phyloP scores from a whole-genome alignment of 306 rosid species.

The Pterocarpus macrocarpus region DNA sequence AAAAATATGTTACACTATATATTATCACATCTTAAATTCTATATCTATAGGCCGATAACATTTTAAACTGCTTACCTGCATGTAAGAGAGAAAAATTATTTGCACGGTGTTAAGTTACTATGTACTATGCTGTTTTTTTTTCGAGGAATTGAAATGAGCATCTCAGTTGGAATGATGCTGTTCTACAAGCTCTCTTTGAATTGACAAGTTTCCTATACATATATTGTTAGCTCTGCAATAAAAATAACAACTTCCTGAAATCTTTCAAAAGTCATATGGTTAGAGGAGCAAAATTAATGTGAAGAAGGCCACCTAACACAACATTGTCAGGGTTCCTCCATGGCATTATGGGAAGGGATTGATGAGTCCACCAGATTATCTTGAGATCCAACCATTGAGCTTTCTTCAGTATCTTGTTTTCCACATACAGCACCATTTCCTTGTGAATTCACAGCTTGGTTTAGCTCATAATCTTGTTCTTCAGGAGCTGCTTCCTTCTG shows the following conservation, averaged over 20 bases:
- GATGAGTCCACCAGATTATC: slow-evolving; percentile 46
- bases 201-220: slow-evolving; percentile 50
- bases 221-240: slow-evolving; percentile 48
- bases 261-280: slow-evolving; percentile 45
- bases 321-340: slow-evolving; percentile 51
- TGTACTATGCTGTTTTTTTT: slow-evolving; percentile 46
- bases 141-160: slow-evolving; percentile 50
- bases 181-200: slow-evolving; percentile 35
- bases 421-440: slow-evolving; percentile 68
- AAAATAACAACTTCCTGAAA: slow-evolving; percentile 44
- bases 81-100: slow-evolving; percentile 17
- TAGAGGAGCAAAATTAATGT: slow-evolving; percentile 49
- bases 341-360: slow-evolving; percentile 42
- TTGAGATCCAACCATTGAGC: slow-evolving; percentile 39
- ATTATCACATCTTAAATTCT: background rate
- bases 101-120: slow-evolving; percentile 24
- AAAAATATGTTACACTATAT: background rate
- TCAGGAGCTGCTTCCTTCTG: slow-evolving; percentile 55
- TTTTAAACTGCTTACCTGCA: background rate
- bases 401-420: slow-evolving; percentile 58
- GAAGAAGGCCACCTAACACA: slow-evolving; percentile 8
- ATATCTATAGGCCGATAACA: slow-evolving; percentile 3
- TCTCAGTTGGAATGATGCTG: slow-evolving; percentile 41
- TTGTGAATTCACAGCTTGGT: slow-evolving; percentile 51
- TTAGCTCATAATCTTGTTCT: slow-evolving; percentile 49